Conservation (phyloP, 306 rosid species). For the Trichosanthes cucumerina region DNA sequence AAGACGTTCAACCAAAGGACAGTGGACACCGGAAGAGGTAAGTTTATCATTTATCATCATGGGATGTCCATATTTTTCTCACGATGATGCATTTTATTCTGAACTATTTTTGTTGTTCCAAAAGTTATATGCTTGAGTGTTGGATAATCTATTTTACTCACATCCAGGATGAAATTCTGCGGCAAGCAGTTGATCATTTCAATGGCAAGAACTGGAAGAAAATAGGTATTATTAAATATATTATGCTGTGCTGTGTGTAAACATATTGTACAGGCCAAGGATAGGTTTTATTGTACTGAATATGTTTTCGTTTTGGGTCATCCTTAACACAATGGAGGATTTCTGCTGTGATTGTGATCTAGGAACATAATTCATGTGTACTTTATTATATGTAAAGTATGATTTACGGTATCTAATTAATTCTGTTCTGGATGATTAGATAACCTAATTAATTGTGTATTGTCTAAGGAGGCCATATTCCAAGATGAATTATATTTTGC, state of each 20-base stretch:
- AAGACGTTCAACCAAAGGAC: constrained; percentile 17
- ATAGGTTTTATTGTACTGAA: neutral
- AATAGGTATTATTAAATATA: constrained; percentile 52
- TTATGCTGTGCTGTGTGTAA: neutral
- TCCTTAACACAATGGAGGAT: neutral
- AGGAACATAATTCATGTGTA: neutral
- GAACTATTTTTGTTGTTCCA: neutral
- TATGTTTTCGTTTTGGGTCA: neutral
- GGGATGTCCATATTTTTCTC: neutral
- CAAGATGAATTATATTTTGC: neutral
- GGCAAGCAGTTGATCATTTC: constrained; percentile 77
- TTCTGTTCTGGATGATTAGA: neutral
- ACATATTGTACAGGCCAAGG: neutral
- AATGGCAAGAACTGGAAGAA: constrained; percentile 98
- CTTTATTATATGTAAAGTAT: neutral
- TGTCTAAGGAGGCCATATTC: neutral
- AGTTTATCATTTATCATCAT: neutral
- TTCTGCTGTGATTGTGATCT: neutral
- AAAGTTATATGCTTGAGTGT: neutral
- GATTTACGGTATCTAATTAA: neutral
- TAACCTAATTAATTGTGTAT: neutral
- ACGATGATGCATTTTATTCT: neutral
- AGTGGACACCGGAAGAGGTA: constrained; percentile 16
- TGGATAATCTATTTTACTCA: constrained; percentile 10
- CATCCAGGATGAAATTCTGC: constrained; percentile 66